A percentile compares a stretch with the other conserved stretches of the same genome.
Evolutionary conservation across 208 protist genomes (phyloP).

Genomic region (Acanthamoeba sp.): DNA sequence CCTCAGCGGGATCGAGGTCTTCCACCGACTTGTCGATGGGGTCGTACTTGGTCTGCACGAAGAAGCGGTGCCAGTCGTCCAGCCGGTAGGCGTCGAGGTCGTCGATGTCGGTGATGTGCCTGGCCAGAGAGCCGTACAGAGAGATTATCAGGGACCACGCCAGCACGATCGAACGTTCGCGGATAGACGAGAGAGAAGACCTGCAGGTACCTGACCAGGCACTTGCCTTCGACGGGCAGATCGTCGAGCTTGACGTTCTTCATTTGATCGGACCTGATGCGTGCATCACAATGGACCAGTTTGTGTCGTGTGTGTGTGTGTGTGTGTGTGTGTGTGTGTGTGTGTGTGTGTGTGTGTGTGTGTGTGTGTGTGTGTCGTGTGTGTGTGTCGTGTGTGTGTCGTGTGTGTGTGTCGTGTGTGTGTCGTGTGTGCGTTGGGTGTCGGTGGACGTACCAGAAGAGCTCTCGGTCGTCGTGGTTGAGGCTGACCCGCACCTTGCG

Average conservation of each 20-base stretch:
- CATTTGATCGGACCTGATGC: neutral
- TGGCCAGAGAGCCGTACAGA: neutral
- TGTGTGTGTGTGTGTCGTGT: neutral
- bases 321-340: neutral
- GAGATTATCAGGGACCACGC: too few species aligned
- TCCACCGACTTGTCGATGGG: neutral
- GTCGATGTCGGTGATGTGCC: neutral
- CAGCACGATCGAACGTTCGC: too few species aligned
- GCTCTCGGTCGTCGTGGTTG: neutral
- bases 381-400: neutral
- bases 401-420: neutral
- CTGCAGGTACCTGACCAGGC: neutral
- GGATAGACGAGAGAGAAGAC: neutral
- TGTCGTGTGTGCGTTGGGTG: neutral
- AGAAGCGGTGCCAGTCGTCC: constrained; percentile 40
- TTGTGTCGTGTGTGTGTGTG: neutral
- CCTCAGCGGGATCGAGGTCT: constrained; percentile 1
- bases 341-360: too few species aligned
- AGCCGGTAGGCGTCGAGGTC: neutral
- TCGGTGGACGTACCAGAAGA: neutral
- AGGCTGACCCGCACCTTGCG: neutral
- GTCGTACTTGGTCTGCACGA: constrained; percentile 6
- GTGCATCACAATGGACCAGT: too few species aligned
- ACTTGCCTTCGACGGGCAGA: neutral
- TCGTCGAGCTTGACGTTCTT: neutral